phyloP scores from a whole-genome alignment of 768 basidiomycete genomes.

The Mycena epipterygia region DNA sequence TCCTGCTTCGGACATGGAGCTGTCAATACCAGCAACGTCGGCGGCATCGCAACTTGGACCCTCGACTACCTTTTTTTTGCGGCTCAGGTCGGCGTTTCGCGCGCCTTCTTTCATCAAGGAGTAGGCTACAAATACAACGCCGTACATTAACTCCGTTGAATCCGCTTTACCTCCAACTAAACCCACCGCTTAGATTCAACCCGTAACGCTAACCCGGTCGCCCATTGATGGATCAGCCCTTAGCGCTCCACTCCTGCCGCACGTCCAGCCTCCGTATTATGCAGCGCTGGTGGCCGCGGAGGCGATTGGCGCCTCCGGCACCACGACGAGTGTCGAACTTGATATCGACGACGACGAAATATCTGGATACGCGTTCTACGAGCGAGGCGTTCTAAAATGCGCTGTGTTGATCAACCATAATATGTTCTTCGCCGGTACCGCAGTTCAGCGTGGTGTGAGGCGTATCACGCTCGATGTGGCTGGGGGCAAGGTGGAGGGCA shows the following conservation, averaged over 20 bases:
- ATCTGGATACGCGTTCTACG: constrained; percentile 61
- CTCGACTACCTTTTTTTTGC: constrained; percentile 62
- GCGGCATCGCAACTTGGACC: constrained; percentile 61
- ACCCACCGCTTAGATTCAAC: constrained; percentile 54
- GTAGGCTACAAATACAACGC: constrained; percentile 28
- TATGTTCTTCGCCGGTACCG: constrained; percentile 46
- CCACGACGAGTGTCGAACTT: constrained; percentile 53
- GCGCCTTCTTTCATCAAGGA: constrained; percentile 27
- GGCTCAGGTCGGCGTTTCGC: constrained; percentile 52
- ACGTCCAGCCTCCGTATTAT: constrained; percentile 61
- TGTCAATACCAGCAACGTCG: constrained; percentile 60
- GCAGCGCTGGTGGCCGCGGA: constrained; percentile 56
- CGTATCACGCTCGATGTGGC: neutral
- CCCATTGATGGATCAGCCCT: constrained; percentile 53
- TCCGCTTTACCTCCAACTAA: neutral
- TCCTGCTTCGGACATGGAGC: constrained; percentile 32
- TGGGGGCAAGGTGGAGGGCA: neutral
- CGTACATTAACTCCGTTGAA: constrained; percentile 15
- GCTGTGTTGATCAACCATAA: constrained; percentile 58
- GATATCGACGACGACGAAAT: constrained; percentile 48
- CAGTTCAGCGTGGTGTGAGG: constrained; percentile 15
- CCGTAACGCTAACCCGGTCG: constrained; percentile 55
- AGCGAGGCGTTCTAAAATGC: constrained; percentile 47
- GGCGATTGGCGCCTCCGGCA: constrained; percentile 48
- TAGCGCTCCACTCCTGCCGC: constrained; percentile 51